Percentiles rank a stretch among this genome's conserved stretches.
Conservation (phyloP, 306 rosid genomes). For the Gleditsia sinensis region DNA sequence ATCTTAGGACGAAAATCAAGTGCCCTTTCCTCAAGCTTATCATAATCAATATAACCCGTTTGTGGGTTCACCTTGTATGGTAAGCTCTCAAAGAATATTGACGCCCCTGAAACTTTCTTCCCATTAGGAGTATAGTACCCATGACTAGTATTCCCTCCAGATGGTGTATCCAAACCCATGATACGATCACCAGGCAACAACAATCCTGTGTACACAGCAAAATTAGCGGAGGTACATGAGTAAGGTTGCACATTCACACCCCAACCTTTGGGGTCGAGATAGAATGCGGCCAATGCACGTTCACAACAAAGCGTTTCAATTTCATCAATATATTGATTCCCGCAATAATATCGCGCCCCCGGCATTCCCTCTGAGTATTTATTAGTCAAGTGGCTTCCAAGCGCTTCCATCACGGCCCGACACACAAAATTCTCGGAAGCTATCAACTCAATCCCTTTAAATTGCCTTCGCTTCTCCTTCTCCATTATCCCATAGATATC, state of each 20-base stretch:
- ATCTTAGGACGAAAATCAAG: constrained; percentile 97
- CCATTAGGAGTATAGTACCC: constrained; percentile 90
- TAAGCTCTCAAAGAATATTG: constrained; percentile 89
- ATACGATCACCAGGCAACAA: constrained; percentile 82
- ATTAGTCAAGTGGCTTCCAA: constrained; percentile 89
- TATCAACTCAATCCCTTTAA: constrained; percentile 77
- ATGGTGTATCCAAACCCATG: constrained; percentile 96
- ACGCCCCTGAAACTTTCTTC: constrained; percentile 82
- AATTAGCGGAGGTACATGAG: constrained; percentile 92
- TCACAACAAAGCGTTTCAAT: constrained; percentile 79
- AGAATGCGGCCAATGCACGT: constrained; percentile 77
- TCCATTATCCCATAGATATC: constrained; percentile 73
- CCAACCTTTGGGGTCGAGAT: constrained; percentile 71
- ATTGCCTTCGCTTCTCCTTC: constrained; percentile 80
- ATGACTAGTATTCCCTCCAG: constrained; percentile 96
- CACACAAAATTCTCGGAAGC: constrained; percentile 95
- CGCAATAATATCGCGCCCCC: constrained; percentile 77
- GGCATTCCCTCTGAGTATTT: constrained; percentile 97
- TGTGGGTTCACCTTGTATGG: constrained; percentile 87
- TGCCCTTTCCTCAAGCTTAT: constrained; percentile 92
- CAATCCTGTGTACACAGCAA: constrained; percentile 86
- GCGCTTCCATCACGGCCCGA: constrained; percentile 85
- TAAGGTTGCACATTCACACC: constrained; percentile 95
- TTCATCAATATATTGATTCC: constrained; percentile 84
- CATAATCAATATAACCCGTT: constrained; percentile 81